Evolutionary conservation across 1,139 yeast genomes (phyloP), one percentile per base, ranked within the genome.

Genomic region (Pichia sp.): DNA sequence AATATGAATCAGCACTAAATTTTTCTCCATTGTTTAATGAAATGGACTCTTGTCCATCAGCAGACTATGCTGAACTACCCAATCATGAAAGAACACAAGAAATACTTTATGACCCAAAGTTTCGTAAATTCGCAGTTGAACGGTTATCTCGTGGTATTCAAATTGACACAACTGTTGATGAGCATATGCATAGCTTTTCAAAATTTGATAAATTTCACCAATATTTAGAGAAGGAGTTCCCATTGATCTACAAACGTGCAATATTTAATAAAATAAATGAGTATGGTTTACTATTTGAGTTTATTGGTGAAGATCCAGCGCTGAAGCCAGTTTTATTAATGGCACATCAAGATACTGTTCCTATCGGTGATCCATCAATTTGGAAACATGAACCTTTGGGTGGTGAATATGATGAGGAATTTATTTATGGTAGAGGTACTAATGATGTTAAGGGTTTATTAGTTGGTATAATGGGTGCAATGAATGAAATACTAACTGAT

Each of bases 311-410:
- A 0, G 68, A 79, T 52, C 43, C 65, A 13, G n/a, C 44, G 27
- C 68, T 82, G 57, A 80, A 82, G 61, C 95, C 95, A 3, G 55
- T 81, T 18, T 59, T 86, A 61, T 69, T 85, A 39, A 76, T 82
- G 67, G 89, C 92, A 3, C 96, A 87, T 64, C 88, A 82, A 61
- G 95, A 86, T 61, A 86, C 82, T 5, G 95, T 86, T 9, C 95
- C 95, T 0, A 83, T 85, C 13, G 53, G 52, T 16, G 55, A 51
- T 35, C 79, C 79, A 56, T 61, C 67, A 23, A 79, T 70, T 16
- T 86, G 95, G 95, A 71, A 70, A 2, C 71, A 77, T 56, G 82
- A 82, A 11, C 95, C 95, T 22, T 84, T 79, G 54, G 72, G 73
- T 13, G 95, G 85, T 2, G 71, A 73, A 56, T 50, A 39, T 37